These are phyloP conservation scores for Taiwanofungus camphoratus DNA, from an alignment of 1,284 basidiomycete genomes.

Conservation along the genomic window DNA sequence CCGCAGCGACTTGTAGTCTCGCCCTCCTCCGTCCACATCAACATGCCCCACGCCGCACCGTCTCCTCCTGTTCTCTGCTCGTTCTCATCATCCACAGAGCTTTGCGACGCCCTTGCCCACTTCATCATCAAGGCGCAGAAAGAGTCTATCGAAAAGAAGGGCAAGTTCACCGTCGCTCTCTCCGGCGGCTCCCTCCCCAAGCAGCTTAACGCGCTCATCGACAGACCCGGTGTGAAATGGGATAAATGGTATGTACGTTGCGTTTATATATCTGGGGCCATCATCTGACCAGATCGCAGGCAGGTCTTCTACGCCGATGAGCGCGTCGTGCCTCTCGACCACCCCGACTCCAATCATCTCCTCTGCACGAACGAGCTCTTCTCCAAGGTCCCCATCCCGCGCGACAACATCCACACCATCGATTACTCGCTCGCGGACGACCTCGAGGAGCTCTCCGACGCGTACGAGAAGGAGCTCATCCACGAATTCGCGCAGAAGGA, in stretches of 20 bases:
- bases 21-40: background rate
- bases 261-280: background rate
- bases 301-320: constrained; percentile 98
- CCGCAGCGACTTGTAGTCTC: background rate
- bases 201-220: constrained; percentile 73
- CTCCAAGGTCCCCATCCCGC: constrained; percentile 78
- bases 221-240: constrained; percentile 80
- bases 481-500: constrained; percentile 86
- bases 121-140: constrained; percentile 89
- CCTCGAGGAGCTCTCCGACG: constrained; percentile 85
- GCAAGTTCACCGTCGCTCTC: constrained; percentile 87
- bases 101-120: constrained; percentile 65
- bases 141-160: constrained; percentile 84
- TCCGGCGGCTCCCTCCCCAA: constrained; percentile 92
- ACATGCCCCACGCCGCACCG: constrained; percentile 34
- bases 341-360: constrained; percentile 88
- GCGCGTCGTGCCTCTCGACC: constrained; percentile 89
- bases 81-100: constrained; percentile 54
- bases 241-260: constrained; percentile 75
- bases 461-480: constrained; percentile 93
- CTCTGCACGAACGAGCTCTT: constrained; percentile 78
- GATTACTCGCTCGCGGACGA: constrained; percentile 68
- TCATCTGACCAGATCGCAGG: constrained; percentile 43
- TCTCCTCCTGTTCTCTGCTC: constrained; percentile 70
- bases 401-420: constrained; percentile 81